Base-by-base conservation (phyloP, 768 basidiomycete species). In the Tricholoma sp. region DNA sequence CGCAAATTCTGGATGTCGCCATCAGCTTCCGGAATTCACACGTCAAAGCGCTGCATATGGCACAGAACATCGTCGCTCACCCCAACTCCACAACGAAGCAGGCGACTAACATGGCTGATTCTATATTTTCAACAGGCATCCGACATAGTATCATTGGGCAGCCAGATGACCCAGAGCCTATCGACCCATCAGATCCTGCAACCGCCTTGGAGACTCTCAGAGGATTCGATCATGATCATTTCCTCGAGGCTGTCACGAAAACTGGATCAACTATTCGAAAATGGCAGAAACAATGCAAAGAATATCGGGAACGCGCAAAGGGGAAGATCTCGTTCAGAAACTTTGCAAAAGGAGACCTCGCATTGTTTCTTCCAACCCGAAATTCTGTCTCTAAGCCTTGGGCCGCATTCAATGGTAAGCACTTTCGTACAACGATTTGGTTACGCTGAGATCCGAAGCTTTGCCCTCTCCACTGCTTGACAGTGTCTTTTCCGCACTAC, bases 221-320 rank as follows among this genome's bases (percentile, higher is more conserved):
- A 45, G 80, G 81, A 22, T 91, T 91, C 66, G 91, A 93, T 66
- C 86, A 94, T 61, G 90, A 91, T 62, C 80, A 83, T 61, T 96
- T 97, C 70, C 71, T 91, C 50, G 94, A 96, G 52, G 85, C 85
- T 0, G 82, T 98, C 45, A 74, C 78, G 55, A 92, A 93, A 69
- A 84, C 87, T 10, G 87, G 88, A n/a, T 82, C 88, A 12, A 89
- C 91, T 9, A 89, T 94, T 57, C 86, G 91, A 56, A 97, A 96
- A 69, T 98, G 94, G 94, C 91, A 94, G 74, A 97, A 94, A 69
- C 94, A 95, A 68, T 96, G 93, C 74, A 96, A 93, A 67, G 88
- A 93, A 62, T 98, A 98, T 58, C 81, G 94, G 46, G 96, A 98
- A 62, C 84, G 91, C n/a, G 89, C 94, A 14, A 94, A 89, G 72